Evolutionary conservation across 2,329 filamentous ascomycete species (phyloP), one percentile per base, ranked within the genome.

Genomic region (Alternaria sp.): DNA sequence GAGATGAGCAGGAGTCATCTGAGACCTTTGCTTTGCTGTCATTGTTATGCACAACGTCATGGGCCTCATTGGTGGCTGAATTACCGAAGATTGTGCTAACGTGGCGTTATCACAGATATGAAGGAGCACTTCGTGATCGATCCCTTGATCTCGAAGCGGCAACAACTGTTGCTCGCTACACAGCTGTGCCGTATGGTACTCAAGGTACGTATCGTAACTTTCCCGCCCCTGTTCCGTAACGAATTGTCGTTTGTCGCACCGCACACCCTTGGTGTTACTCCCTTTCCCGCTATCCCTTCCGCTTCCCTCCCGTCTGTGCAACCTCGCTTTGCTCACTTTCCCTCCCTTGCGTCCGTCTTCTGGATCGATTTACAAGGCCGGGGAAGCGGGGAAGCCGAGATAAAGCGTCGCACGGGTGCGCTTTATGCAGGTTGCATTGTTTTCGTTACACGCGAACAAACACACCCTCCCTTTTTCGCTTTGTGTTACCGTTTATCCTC

Each of bases 121-220:
- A 94, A 92, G 84, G 90, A 97, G 73, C 92, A 96, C 71, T 99
- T 99, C 82, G 96, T 97, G 71, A 98, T 99, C 79, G 96, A 99
- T 79, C 96, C 96, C 57, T 85, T 99, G 77, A 99, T 99, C 79
- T 96, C 96, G 74, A 99, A 99, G 88, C 92, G 93, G 83, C 94
- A 97, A 84, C 96, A 99, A 84, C 87, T 99, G 65, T 89, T 97
- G 84, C 88, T 99, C 70, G 96, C 96, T 30, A 99, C 96, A 56
- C 96, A 99, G 85, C 86, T 99, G 71, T 98, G 96, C 86, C 90
- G 96, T 71, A 98, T 99, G 95, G 77, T 79, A 47, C 71, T 80
- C 64, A 74, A 88, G 84, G 87, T 90, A 94, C 59, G 75, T 71
- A 66, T 69, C 63, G 55, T 71, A 74, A 71, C 58, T 44, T 64